Base-by-base conservation (phyloP, 2,329 filamentous ascomycete species). In the Fusarium floridanum region DNA sequence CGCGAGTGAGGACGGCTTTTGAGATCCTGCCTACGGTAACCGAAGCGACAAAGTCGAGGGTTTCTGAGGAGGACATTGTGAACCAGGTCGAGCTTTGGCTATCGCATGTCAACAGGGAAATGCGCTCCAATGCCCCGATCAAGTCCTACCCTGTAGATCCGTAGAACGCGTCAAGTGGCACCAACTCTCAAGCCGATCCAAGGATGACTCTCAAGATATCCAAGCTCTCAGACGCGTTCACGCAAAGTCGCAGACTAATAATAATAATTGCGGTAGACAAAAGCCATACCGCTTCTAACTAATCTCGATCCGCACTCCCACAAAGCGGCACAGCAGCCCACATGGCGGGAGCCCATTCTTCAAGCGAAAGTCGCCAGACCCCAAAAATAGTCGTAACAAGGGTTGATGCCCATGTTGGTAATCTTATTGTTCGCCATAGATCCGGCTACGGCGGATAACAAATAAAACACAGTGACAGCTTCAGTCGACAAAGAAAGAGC, bases 21-120 rank as follows among this genome's bases (percentile, higher is more conserved):
- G 43, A 55, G 45, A 55, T 5, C 24, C 61, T 53, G 14, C 22
- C 43, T 7, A 39, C 45, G 9, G 32, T 17, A 24, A 37, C 37
- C 10, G 45, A 62, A 41, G 39, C 34, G 22, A 63, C 45, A 41
- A 63, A 62, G 37, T 62, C 60, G 16, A 62, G 60, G 20, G 60
- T 48, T 7, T 62, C 60, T 7, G 60, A 62, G 14, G 36, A 50
- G 9, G 29, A 62, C 41, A 62, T 62, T 61, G 16, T 11, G 9
- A 50, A n/a, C 10, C 16, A 6, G 45, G 1, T 6, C 6, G 10
- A 50, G 9, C 45, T n/a, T 29, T 50, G 3, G 45, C 22, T n/a
- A 29, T 29, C 24, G 22, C 14, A 50, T 50, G 45, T 5, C 16
- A 10, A 29, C 8, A 29, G 2, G 16, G 7, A 17, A 53, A 53